Base-by-base conservation (phyloP, 495 filamentous ascomycete species). In the Jackrogersella multiformis region DNA sequence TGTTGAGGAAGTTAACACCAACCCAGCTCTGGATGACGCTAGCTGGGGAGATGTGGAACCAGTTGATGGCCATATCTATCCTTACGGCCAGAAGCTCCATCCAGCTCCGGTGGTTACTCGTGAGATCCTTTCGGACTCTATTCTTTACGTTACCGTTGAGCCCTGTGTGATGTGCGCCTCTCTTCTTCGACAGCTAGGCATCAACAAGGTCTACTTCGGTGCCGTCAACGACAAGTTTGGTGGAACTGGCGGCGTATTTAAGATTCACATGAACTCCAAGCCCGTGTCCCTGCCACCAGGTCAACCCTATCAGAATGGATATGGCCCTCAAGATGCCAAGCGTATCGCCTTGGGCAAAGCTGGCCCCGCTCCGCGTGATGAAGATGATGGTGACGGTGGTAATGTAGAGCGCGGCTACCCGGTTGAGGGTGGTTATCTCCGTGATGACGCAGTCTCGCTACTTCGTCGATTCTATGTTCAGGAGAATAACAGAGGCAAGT, bases 121-220 rank as follows among this genome's bases (percentile, higher is more conserved):
- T 5, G 82, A 80, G 6, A 81, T 92, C 54, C 81, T 98, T 66
- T 72, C 77, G 23, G 84, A 90, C 36, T 92, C 90, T 39, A 88
- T 90, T 69, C 85, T 98, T 26, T 99, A 99, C 75, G 95, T 99
- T 30, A 98, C 95, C 0, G 94, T 98, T 49, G 95, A 99, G 74
- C 95, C 95, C 1, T 99, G 95, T 74, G 88, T 99, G 71, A 99
- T 99, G 95, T 99, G 95, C 73, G 94, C 95, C 1, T 93, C 92
- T n/a, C 85, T 93, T 24, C 84, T 99, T 28, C 88, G 91, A 26
- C 96, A 98, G 74, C 86, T 92, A 53, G 82, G 85, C 5, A 89
- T 99, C 72, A 84, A 89, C 55, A 87, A 85, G 53, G 95, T 98
- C 1, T 97, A 91, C 77, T 98, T 91, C 76, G 96, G 95, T n/a